These are phyloP conservation scores for Tieghemiomyces parasiticus DNA, from an alignment of 192 early-diverging fungal genomes.

Conservation along the genomic window DNA sequence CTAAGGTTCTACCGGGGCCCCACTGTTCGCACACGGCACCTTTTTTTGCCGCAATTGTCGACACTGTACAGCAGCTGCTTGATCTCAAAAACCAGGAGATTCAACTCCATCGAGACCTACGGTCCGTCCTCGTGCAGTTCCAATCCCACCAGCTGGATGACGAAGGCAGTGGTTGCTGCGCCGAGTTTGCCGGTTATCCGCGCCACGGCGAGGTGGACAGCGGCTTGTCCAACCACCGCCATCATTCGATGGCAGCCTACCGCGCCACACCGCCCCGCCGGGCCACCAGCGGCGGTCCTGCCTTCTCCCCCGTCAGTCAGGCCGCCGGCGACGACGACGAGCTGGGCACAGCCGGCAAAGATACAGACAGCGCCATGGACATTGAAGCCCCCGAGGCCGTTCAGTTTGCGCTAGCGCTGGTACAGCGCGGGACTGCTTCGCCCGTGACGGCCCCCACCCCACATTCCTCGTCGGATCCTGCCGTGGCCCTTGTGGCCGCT, in stretches of 20 bases:
- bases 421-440: too few relatives aligned
- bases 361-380: background rate
- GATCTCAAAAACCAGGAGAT: constrained; percentile 11
- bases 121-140: constrained; percentile 1
- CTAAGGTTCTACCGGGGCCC: background rate
- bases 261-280: background rate
- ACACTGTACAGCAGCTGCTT: constrained; percentile 5
- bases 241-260: background rate
- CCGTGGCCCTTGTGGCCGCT: too few relatives aligned
- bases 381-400: background rate
- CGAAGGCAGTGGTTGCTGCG: background rate
- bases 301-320: background rate
- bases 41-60: background rate
- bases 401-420: background rate
- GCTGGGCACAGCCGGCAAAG: background rate
- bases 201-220: background rate
- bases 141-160: constrained; percentile 1
- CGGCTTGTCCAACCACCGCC: background rate
- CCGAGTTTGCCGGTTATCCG: background rate
- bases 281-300: background rate
- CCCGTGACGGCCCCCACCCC: too few relatives aligned
- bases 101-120: constrained; percentile 2
- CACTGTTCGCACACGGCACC: constrained; percentile 2
- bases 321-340: too few relatives aligned
- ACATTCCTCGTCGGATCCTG: too few relatives aligned